These are phyloP conservation scores for Botrytis cinerea DNA, from an alignment of 2,329 filamentous ascomycete species.

Conservation along the genomic window DNA sequence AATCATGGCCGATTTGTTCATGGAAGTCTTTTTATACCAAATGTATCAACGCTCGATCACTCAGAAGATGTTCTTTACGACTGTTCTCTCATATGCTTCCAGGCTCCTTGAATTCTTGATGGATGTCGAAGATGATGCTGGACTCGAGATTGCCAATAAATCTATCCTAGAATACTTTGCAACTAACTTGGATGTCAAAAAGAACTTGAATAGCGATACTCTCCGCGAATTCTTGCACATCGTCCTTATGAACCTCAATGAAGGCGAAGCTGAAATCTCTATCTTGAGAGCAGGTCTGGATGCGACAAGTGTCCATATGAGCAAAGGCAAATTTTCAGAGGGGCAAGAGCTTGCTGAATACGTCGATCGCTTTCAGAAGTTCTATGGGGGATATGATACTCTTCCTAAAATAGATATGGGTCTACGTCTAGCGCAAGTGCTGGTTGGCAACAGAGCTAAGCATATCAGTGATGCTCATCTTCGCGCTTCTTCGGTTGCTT, in stretches of 20 bases:
- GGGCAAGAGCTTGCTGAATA: conserved; percentile 49
- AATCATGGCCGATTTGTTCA: conserved; percentile 48
- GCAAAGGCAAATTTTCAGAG: conserved; percentile 44
- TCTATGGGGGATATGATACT: conserved; percentile 47
- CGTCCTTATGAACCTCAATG: conserved; percentile 34
- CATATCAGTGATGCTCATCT: conserved; percentile 41
- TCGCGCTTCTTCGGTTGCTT: conserved; percentile 42
- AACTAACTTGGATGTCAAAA: conserved; percentile 37
- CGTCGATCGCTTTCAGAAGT: conserved; percentile 47
- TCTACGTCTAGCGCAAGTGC: conserved; percentile 49
- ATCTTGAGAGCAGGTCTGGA: conserved; percentile 43
- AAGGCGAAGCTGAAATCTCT: conserved; percentile 44
- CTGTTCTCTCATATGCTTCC: conserved; percentile 41
- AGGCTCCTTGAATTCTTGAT: conserved; percentile 38
- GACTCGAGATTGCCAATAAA: conserved; percentile 40
- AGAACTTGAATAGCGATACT: conserved; percentile 39
- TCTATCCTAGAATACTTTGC: conserved; percentile 44
- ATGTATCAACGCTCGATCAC: conserved; percentile 45
- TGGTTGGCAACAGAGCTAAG: conserved; percentile 48
- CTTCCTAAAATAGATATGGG: conserved; percentile 46
- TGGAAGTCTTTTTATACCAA: conserved; percentile 47
- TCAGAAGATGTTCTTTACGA: conserved; percentile 46
- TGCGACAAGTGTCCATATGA: conserved; percentile 42
- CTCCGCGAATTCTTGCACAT: conserved; percentile 34
- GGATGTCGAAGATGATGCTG: conserved; percentile 45